Base-by-base conservation (phyloP, 768 basidiomycete species). In the Sutorius australiensis region DNA sequence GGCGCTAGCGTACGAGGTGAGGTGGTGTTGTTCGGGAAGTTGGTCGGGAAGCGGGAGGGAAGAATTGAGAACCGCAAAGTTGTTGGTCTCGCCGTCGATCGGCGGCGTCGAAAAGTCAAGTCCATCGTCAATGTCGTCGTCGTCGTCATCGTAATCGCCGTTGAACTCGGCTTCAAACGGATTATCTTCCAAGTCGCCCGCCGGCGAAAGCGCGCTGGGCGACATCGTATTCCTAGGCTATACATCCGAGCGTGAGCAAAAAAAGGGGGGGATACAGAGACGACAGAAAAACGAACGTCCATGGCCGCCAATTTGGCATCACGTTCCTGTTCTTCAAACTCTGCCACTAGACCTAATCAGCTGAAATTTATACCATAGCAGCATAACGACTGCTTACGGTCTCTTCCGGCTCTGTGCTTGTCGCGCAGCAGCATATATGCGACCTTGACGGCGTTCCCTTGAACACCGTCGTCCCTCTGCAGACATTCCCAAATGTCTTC, bases 391-490 rank as follows among this genome's bases (percentile, higher is more conserved):
- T 30, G 78, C 92, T 78, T 62, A 95, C 94, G 73, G 67, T 93
- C 92, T 68, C 87, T 82, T 6, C 92, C 85, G 48, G 89, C 78
- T 36, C 93, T 75, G 60, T 84, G 77, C 73, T 94, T 94, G 65
- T 99, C 95, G 51, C 92, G 77, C 41, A 97, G 76, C 5, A 99
- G 77, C 82, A 94, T 84, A 70, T 98, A 99, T 0, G 95, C 94
- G 7, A 99, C 94, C 72, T 97, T 95, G 66, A 98, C 87, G 49
- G 92, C 86, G 66, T 98, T 97, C 36, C 94, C 91, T 55, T 87
- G 84, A 38, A 82, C 77, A 0, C 90, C 93, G 57, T 95, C 92
- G 48, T 94, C 87, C 59, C 84, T 74, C 54, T 87, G 80, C 56
- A 98, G 70, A 64, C 86, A 87, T 43, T 87, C 85, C 91, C 90